phyloP scores from a whole-genome alignment of 208 protist species.

The Angomonas deanei region DNA sequence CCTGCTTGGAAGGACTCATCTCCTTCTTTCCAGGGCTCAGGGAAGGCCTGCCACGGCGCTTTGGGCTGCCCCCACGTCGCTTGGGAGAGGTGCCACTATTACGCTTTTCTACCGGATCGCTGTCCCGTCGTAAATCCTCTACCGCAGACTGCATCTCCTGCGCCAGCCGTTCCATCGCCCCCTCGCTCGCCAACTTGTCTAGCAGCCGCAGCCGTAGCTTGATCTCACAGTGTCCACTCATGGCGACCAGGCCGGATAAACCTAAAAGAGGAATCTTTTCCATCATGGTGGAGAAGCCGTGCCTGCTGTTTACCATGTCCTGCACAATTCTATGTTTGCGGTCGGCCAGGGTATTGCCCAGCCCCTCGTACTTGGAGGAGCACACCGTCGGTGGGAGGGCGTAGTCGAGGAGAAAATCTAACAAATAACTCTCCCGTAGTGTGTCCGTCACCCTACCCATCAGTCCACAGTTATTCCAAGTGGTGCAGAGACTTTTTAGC shows the following conservation, averaged over 20 bases:
- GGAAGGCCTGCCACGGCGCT: background rate
- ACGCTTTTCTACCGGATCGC: background rate
- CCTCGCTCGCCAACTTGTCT: conserved; percentile 66
- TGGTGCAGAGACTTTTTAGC: conserved; percentile 33
- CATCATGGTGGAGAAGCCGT: conserved; percentile 45
- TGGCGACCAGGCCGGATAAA: conserved; percentile 47
- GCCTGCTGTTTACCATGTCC: conserved; percentile 54
- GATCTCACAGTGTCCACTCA: conserved; percentile 62
- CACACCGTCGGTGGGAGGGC: conserved; percentile 83
- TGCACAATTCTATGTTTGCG: conserved; percentile 63
- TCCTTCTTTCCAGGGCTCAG: background rate
- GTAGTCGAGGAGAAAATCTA: conserved; percentile 85
- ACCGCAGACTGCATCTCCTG: conserved; percentile 14
- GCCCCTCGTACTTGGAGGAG: conserved; percentile 78
- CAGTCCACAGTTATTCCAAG: conserved; percentile 42
- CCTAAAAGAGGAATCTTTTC: conserved; percentile 42
- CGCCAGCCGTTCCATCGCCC: conserved; percentile 47
- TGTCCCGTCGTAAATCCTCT: background rate
- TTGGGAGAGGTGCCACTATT: background rate
- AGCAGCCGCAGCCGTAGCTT: conserved; percentile 57
- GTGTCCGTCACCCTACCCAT: conserved; percentile 29
- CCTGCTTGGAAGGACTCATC: background rate
- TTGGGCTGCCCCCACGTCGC: background rate
- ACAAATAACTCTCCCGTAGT: conserved; percentile 67
- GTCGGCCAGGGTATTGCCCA: conserved; percentile 38